Conservation (phyloP, 768 basidiomycete genomes). For the Russula ochroleuca region DNA sequence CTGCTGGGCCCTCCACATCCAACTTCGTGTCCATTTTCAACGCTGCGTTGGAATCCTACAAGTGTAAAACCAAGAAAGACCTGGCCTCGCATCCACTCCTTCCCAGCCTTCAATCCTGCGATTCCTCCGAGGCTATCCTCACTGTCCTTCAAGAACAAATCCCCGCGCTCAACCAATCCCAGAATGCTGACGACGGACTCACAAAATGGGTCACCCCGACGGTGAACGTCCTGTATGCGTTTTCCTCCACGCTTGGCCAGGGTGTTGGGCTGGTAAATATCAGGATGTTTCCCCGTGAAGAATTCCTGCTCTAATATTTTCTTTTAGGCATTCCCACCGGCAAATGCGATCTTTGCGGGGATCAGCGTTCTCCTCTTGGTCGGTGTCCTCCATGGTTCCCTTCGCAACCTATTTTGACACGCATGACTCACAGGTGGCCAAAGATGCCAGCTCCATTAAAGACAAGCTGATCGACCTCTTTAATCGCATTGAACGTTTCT, state of each 20-base stretch:
- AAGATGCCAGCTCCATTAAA: too few species aligned
- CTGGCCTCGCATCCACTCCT: neutral
- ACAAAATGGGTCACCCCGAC: slow-evolving; percentile 1
- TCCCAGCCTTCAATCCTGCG: neutral
- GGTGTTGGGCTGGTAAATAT: neutral
- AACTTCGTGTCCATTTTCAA: neutral
- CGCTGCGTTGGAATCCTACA: neutral
- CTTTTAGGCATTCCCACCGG: neutral
- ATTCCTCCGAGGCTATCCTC: neutral
- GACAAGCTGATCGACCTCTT: too few species aligned
- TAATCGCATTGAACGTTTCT: too few species aligned
- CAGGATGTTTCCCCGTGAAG: neutral
- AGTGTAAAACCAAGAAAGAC: neutral
- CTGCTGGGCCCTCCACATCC: neutral
- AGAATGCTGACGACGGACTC: neutral
- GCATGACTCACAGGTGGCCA: too few species aligned
- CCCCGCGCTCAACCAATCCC: neutral
- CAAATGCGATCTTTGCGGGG: neutral
- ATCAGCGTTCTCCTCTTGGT: neutral
- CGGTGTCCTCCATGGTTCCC: too few species aligned
- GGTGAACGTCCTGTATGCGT: neutral
- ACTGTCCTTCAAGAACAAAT: neutral
- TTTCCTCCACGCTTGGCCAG: neutral
- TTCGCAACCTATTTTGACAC: too few species aligned
- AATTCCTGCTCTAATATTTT: neutral